phyloP scores from a whole-genome alignment of 257 asterid species.

The Jaltomata sinuosa region DNA sequence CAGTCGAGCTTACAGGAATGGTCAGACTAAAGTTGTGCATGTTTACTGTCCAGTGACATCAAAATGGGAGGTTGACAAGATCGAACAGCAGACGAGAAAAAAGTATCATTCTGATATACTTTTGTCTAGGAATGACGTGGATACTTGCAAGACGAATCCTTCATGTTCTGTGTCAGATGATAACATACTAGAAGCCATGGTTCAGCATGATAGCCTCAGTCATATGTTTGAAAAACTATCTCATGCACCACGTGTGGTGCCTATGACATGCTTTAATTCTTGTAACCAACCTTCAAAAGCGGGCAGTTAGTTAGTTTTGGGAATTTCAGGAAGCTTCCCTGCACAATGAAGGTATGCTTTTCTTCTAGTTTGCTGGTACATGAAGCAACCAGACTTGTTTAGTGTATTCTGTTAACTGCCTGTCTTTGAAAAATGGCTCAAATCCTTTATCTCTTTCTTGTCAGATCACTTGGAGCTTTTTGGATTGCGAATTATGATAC shows the following conservation, averaged over 20 bases:
- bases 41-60: conserved; percentile 49
- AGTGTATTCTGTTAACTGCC: background rate
- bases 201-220: conserved; percentile 5
- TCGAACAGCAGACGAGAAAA: conserved; percentile 30
- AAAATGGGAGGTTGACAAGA: conserved; percentile 41
- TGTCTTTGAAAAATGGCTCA: background rate
- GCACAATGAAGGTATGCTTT: background rate
- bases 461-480: background rate
- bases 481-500: background rate
- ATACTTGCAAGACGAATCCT: background rate
- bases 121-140: conserved; percentile 22
- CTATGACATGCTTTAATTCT: background rate
- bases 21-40: conserved; percentile 58
- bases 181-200: conserved; percentile 45
- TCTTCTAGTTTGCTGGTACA: background rate
- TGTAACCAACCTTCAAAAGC: background rate
- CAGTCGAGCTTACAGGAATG: conserved; percentile 68
- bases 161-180: conserved; percentile 21
- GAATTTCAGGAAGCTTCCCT: background rate
- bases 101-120: conserved; percentile 41
- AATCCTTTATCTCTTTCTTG: background rate
- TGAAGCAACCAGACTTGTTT: background rate
- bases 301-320: conserved; percentile 28
- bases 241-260: conserved; percentile 28
- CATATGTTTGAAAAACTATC: conserved; percentile 35